Percentiles rank a stretch among this genome's conserved stretches.
Evolutionary conservation across 805 yeast species (phyloP).

Genomic region (Naumovozyma castellii): DNA sequence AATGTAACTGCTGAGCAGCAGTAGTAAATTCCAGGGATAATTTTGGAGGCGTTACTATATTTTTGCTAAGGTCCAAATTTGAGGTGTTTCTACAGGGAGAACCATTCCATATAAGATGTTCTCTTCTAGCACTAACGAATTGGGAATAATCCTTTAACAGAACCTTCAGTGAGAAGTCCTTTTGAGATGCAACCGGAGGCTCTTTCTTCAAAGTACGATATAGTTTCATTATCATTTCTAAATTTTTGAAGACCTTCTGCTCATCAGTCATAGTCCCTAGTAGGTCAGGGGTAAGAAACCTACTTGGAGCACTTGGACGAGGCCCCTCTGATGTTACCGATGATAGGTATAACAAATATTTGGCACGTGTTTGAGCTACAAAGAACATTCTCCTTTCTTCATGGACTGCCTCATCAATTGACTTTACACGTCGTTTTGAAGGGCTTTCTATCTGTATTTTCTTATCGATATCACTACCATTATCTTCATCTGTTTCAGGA

Average conservation of each 20-base stretch:
- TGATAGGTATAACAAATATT: conserved; percentile 40
- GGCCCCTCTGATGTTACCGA: conserved; percentile 19
- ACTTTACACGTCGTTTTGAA: conserved; percentile 6
- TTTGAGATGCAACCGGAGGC: conserved; percentile 1
- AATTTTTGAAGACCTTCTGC: conserved; percentile 19
- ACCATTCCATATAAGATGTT: conserved; percentile 26
- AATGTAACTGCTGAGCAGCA: conserved; percentile 21
- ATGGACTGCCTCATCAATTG: conserved; percentile 29
- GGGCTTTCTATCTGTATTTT: conserved; percentile 3
- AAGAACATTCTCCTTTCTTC: conserved; percentile 83
- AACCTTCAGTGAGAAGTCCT: conserved; percentile 16
- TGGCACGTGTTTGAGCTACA: conserved; percentile 84
- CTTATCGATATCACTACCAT: conserved; percentile 11
- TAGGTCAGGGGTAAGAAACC: conserved; percentile 25
- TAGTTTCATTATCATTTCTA: conserved; percentile 14
- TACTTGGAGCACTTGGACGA: conserved; percentile 19
- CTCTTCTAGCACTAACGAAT: conserved; percentile 22
- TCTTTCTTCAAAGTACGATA: conserved; percentile 13
- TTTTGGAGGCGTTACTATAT: conserved; percentile 4
- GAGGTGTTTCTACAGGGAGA: conserved; percentile 13
- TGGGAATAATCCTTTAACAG: conserved; percentile 22
- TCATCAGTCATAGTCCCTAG: conserved; percentile 21
- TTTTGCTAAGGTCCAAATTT: conserved; percentile 14
- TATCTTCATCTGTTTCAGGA: conserved; percentile 9
- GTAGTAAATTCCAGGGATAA: conserved; percentile 18